Conservation (phyloP, 2,329 filamentous ascomycete species). For the Trichoderma atrobrunneum region DNA sequence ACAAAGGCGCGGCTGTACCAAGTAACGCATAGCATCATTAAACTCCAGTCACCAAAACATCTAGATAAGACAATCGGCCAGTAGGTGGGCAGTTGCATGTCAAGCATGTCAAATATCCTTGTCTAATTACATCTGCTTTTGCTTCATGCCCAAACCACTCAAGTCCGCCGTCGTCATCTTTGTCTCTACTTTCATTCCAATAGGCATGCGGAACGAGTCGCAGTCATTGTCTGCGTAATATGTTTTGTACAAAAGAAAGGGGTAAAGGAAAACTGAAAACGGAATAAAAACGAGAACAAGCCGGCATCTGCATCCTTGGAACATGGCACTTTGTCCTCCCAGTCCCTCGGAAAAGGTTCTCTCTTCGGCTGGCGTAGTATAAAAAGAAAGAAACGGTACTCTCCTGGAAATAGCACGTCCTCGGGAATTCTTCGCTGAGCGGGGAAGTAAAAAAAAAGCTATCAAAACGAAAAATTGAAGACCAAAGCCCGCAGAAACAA, state of each 20-base stretch:
- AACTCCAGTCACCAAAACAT: constrained; percentile 7
- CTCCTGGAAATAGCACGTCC: constrained; percentile 14
- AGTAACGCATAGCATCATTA: constrained; percentile 13
- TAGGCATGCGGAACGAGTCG: constrained; percentile 27
- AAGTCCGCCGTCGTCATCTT: constrained; percentile 19
- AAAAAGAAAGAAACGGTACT: neutral
- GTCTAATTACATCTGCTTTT: constrained; percentile 37
- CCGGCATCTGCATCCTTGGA: constrained; percentile 22
- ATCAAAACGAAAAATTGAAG: constrained; percentile 12
- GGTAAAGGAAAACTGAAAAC: neutral
- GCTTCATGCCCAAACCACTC: constrained; percentile 20
- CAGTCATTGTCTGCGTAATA: constrained; percentile 30
- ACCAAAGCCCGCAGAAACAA: constrained; percentile 21
- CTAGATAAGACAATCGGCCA: constrained; percentile 2
- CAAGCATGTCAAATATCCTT: constrained; percentile 28
- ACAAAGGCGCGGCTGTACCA: neutral
- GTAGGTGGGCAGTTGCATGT: neutral
- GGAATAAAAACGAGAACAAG: constrained; percentile 13
- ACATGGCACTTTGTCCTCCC: constrained; percentile 9
- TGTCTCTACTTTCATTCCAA: constrained; percentile 20
- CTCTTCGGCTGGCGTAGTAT: neutral
- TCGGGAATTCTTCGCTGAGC: constrained; percentile 7
- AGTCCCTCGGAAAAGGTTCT: neutral
- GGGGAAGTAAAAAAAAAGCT: constrained; percentile 6
- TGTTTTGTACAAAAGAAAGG: constrained; percentile 35